Base-by-base conservation (phyloP, 305 asterid genomes). In the Solanum aculeatissimum region DNA sequence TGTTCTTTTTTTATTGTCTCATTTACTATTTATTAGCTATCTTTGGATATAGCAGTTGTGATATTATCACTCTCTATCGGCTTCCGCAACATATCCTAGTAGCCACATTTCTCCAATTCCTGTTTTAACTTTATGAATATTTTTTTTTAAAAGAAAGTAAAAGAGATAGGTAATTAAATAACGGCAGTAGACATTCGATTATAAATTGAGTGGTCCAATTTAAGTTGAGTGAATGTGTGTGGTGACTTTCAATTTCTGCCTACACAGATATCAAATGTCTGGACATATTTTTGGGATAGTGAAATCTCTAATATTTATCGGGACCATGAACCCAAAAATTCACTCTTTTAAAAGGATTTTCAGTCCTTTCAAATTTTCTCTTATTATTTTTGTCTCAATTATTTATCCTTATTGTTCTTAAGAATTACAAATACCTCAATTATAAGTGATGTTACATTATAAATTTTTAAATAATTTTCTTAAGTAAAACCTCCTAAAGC, bases 241-340 rank as follows among this genome's bases (percentile, higher is more conserved):
- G 72, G 87, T 86, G 87, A 80, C 85, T 62, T 82, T 86, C 85
- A 84, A 35, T 66, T 70, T 32, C 85, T 80, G 85, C 83, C 87
- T 42, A 35, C 43, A 80, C 15, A 78, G 83, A 84, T 83, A 75
- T 71, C 72, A 74, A 55, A 43, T 29, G 77, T 47, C 62, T 80
- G 79, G 60, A 49, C 78, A 71, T 45, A 86, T 86, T 84, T 86
- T 43, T 79, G 57, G 63, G 81, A 80, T 42, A 51, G 81, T 47
- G 89, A 86, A 60, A 25, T 83, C 78, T 66, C 60, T 42, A 75
- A 42, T 51, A 42, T 43, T 4, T 81, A 43, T 62, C 19, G 75
- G 74, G 74, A 58, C n/a, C 32, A 45, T 35, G 57, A 83, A 62
- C 86, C 18, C 25, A 75, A 25, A 45, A 35, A 14, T 47, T 9